A percentile compares a stretch with the other conserved stretches of the same genome.
phyloP scores from a whole-genome alignment of 352 stramenopile species.

The Pythium dissotocum region DNA sequence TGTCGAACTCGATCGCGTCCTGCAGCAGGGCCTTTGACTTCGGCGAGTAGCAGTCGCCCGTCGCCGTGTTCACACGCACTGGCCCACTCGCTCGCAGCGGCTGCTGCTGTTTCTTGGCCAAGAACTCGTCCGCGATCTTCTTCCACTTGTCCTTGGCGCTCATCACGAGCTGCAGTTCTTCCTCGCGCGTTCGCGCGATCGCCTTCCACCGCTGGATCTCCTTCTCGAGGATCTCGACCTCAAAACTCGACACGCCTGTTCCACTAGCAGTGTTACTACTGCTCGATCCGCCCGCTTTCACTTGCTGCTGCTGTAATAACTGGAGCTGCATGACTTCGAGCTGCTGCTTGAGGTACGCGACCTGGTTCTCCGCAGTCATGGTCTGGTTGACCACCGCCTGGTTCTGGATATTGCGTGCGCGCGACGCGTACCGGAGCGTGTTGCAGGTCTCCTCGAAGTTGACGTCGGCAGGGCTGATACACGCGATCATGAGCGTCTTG shows the following conservation, averaged over 20 bases:
- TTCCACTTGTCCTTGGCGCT: conserved; percentile 72
- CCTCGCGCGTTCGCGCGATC: conserved; percentile 33
- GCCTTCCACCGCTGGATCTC: conserved; percentile 37
- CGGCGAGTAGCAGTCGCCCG: conserved; percentile 20
- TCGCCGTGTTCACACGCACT: conserved; percentile 13
- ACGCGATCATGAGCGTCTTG: conserved; percentile 91
- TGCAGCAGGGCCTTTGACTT: conserved; percentile 32
- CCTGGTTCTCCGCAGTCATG: conserved; percentile 84
- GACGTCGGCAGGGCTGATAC: conserved; percentile 72
- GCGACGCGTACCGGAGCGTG: conserved; percentile 94
- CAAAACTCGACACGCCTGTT: conserved; percentile 11
- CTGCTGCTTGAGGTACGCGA: conserved; percentile 65
- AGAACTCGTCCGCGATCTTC: conserved; percentile 48
- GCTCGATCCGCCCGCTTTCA: not conserved
- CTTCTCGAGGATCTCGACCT: conserved; percentile 26
- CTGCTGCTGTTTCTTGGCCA: conserved; percentile 28
- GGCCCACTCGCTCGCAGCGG: conserved; percentile 1
- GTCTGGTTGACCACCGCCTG: conserved; percentile 97
- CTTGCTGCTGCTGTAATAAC: conserved; percentile 47
- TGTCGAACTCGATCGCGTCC: conserved; percentile 40
- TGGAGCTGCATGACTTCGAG: conserved; percentile 65
- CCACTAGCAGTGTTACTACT: not conserved
- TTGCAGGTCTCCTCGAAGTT: conserved; percentile 95
- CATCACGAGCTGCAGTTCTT: conserved; percentile 50
- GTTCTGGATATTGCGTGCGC: conserved; percentile 99